phyloP scores from a whole-genome alignment of 768 basidiomycete genomes.

The Favolaschia claudopus region DNA sequence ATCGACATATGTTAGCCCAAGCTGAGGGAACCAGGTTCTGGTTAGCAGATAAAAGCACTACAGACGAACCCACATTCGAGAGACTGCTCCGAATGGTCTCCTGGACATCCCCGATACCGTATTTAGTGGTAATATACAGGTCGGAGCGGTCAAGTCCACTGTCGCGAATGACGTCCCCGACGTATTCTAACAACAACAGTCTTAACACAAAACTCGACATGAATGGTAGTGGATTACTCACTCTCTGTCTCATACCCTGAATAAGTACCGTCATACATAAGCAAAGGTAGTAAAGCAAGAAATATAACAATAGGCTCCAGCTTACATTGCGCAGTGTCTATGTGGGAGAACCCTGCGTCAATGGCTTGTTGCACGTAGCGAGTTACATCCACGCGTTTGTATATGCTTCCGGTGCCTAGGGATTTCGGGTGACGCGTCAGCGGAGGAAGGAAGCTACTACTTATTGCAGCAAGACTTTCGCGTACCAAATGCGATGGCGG shows the following conservation, averaged over 20 bases:
- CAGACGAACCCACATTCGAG: conserved; percentile 53
- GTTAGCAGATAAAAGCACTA: neutral
- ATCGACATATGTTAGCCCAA: conserved; percentile 54
- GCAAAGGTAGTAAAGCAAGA: too few species aligned
- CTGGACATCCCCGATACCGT: conserved; percentile 45
- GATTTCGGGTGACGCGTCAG: neutral
- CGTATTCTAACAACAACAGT: too few species aligned
- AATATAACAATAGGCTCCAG: too few species aligned
- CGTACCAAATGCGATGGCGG: conserved; percentile 56
- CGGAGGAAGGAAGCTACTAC: too few species aligned
- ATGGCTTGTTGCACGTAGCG: conserved; percentile 53
- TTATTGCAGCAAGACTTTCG: conserved; percentile 37
- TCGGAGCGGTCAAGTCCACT: conserved; percentile 54
- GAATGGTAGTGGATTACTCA: too few species aligned
- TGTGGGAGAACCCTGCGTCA: conserved; percentile 54
- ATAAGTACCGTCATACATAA: too few species aligned
- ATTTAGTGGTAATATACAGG: conserved; percentile 66
- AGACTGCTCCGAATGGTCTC: conserved; percentile 56
- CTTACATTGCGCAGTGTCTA: conserved; percentile 58
- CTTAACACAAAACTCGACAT: too few species aligned
- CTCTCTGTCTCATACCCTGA: conserved; percentile 26
- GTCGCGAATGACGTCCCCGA: conserved; percentile 49
- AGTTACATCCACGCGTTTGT: conserved; percentile 45
- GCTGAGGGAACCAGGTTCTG: conserved; percentile 37
- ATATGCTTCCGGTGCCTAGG: conserved; percentile 24